Evolutionary conservation across 2,329 filamentous ascomycete genomes (phyloP).

Genomic region (Microsporum canis): DNA sequence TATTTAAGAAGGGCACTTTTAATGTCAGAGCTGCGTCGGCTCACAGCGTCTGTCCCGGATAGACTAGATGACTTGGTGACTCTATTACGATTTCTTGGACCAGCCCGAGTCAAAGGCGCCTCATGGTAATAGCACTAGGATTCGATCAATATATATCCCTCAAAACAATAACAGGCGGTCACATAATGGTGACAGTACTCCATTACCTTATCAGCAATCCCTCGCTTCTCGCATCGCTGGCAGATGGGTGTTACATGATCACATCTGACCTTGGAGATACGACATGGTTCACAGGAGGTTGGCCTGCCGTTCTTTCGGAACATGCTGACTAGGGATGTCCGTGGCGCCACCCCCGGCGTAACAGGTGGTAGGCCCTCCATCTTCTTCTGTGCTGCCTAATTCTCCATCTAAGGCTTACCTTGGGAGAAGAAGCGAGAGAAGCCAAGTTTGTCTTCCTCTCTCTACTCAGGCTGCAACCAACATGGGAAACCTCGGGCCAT

Average conservation of each 20-base stretch:
- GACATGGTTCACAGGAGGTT: slow-evolving; percentile 26
- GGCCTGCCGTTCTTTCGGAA: slow-evolving; percentile 30
- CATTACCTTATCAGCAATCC: slow-evolving; percentile 11
- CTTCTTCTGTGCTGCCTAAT: neutral
- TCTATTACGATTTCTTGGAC: slow-evolving; percentile 8
- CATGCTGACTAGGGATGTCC: neutral
- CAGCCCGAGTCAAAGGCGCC: slow-evolving; percentile 21
- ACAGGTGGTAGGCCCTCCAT: neutral
- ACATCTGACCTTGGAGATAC: slow-evolving; percentile 24
- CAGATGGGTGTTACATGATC: slow-evolving; percentile 23
- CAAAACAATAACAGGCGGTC: neutral
- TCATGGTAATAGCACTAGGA: slow-evolving; percentile 24
- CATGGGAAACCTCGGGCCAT: neutral
- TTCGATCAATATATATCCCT: neutral
- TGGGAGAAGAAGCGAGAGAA: neutral
- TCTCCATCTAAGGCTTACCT: neutral
- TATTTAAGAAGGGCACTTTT: neutral
- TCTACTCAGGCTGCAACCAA: neutral
- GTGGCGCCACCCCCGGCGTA: neutral
- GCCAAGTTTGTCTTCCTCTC: neutral
- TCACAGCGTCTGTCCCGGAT: slow-evolving; percentile 8
- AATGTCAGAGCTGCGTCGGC: neutral
- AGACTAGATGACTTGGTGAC: slow-evolving; percentile 11
- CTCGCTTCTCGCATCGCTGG: slow-evolving; percentile 20
- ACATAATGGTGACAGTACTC: too few species aligned